Percentiles rank a stretch among this genome's conserved stretches.
Conservation (phyloP, 1,139 yeast species). For the Candida sanyaensis region DNA sequence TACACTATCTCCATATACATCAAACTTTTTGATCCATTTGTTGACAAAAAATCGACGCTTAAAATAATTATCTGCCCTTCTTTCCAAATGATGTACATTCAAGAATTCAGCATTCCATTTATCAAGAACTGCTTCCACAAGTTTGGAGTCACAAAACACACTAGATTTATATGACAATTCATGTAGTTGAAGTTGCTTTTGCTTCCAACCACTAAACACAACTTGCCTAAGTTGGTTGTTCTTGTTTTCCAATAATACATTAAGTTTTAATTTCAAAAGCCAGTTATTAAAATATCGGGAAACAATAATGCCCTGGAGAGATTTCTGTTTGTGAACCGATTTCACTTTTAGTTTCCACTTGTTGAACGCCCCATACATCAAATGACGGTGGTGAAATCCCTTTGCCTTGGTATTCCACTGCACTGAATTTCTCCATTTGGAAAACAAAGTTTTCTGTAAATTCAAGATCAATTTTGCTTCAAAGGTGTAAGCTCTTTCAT, state of each 20-base stretch:
- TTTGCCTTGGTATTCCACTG: conserved; percentile 14
- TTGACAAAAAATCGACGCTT: conserved; percentile 11
- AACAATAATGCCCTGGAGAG: conserved; percentile 4
- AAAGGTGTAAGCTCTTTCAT: conserved; percentile 8
- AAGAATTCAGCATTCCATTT: conserved; percentile 1
- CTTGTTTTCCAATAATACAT: conserved; percentile 10
- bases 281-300: conserved; percentile 2
- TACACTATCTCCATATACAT: neutral
- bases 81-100: neutral
- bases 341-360: conserved; percentile 18
- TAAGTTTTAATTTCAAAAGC: conserved; percentile 13
- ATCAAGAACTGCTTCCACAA: neutral
- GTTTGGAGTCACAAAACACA: neutral
- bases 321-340: neutral
- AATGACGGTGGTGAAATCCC: conserved; percentile 11
- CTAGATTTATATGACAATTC: neutral
- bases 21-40: conserved; percentile 10
- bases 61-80: neutral
- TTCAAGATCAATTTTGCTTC: conserved; percentile 1
- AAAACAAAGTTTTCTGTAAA: conserved; percentile 7
- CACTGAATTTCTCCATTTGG: conserved; percentile 18
- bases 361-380: conserved; percentile 7
- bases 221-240: neutral
- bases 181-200: neutral
- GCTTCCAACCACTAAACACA: conserved; percentile 5